These are phyloP conservation scores for Aspergillus hiratsukae DNA, from an alignment of 2,329 filamentous ascomycete genomes.

Conservation along the genomic window DNA sequence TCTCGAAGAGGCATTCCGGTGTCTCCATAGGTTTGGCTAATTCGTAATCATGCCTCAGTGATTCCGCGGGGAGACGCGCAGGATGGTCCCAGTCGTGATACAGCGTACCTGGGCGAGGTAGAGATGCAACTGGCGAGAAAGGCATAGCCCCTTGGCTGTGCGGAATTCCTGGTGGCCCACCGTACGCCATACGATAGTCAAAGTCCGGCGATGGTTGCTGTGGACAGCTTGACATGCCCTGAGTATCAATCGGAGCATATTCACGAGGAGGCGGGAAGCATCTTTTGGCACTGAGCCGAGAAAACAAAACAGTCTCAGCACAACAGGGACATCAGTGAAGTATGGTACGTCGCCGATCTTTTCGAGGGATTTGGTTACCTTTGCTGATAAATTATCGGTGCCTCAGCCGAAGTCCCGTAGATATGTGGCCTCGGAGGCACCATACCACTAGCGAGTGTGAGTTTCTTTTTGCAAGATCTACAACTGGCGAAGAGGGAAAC, in stretches of 20 bases:
- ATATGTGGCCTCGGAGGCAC: constrained; percentile 27
- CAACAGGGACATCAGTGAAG: constrained; percentile 5
- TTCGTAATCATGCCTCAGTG: constrained; percentile 30
- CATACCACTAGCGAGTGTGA: constrained; percentile 23
- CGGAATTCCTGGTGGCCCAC: constrained; percentile 24
- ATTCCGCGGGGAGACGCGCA: constrained; percentile 26
- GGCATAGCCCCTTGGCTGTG: constrained; percentile 25
- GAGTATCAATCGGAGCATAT: constrained; percentile 26
- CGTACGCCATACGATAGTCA: constrained; percentile 29
- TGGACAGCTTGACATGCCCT: constrained; percentile 16
- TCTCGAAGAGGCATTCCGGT: constrained; percentile 35
- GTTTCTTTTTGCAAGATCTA: constrained; percentile 9
- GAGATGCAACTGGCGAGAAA: constrained; percentile 28
- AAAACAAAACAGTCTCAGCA: constrained; percentile 14
- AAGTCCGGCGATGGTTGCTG: constrained; percentile 25
- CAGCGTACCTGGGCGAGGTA: constrained; percentile 24
- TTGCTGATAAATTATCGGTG: constrained; percentile 34
- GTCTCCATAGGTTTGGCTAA: constrained; percentile 28
- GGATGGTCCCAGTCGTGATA: constrained; percentile 34
- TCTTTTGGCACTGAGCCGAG: constrained; percentile 27
- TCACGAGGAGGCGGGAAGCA: constrained; percentile 26
- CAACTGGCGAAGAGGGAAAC: neutral
- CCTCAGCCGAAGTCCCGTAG: constrained; percentile 24
- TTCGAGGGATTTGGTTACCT: constrained; percentile 25
- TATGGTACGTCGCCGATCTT: constrained; percentile 1